Evolutionary conservation across 2,329 filamentous ascomycete species (phyloP), one percentile per base, ranked within the genome.

Genomic region (Aspergillus novoparasiticus): DNA sequence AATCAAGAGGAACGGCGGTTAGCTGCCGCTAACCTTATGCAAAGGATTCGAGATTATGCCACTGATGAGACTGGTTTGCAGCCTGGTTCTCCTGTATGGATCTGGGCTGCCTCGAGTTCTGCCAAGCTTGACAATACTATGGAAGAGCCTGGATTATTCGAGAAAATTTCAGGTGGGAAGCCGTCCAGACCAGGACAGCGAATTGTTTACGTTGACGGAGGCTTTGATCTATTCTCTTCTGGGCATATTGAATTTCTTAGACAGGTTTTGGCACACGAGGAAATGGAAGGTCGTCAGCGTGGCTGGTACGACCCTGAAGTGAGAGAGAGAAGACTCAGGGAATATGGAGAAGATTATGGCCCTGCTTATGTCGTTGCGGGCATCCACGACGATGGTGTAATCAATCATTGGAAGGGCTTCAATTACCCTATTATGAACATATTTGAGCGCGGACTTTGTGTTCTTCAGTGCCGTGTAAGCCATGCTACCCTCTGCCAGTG

Each of bases 381-480:
- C 56, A 89, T 99, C 28, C 95, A 99, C 79, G 92, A 97, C 72
- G 95, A 99, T 76, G 88, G 90, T 67, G 93, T 96, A 64, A 96
- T 99, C 78, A 99, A 99, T 79, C 84, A 90, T 72, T 96, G 93
- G 91, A 98, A 98, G 80, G 94, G 95, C 41, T 86, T 97, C 72
- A 99, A 99, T 81, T 99, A 97, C 76, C 95, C 95, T 30, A 98
- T 99, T 81, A 99, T 99, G 95, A 99, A 98, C 82, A 94, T 97
- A 62, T 97, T 94, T 73, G 95, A 99, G 83, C 90, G 95, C 48
- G 94, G 94, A 1, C 87, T 99, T 26, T 99, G 95, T 76, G 94
- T 98, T 34, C 82, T 98, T 66, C 95, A 99, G 75, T 99, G 95
- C 83, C 90, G 90, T 78, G 92, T 94, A 83, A 72, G 86, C 77